Base-by-base conservation (phyloP, 2,329 filamentous ascomycete genomes). In the Aspergillus terreus region DNA sequence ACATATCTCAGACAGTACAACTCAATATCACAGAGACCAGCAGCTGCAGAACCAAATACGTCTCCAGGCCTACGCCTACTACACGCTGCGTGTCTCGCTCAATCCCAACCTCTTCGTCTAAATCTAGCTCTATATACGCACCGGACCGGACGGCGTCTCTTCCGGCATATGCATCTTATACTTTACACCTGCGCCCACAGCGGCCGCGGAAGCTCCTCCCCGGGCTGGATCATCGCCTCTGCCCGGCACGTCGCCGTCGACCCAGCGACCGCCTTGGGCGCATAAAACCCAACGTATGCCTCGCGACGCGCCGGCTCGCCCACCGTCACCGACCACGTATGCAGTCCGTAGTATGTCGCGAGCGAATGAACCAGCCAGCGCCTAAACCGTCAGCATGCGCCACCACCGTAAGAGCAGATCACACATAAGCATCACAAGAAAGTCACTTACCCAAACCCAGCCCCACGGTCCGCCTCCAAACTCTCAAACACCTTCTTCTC, bases 331-430 rank as follows among this genome's bases (percentile, higher is more conserved):
- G 88, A 92, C 76, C 85, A 90, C 17, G 92, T 96, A 54, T 85
- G 82, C 51, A 96, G 80, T 42, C 91, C 92, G 67, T 97, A 97
- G 70, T 97, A 97, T 38, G 87, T 83, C 9, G 90, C 92, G 57
- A 97, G 92, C 52, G 89, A 88, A 71, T 97, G 92, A 1, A 95
- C 90, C 49, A 97, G 82, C 88, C 92, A 97, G 57, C 92, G 88
- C 59, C 88, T 92, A 55, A 44, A 27, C 23, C 54, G 43, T 55
- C 43, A 47, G 30, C 27, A 23, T 50, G 6, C 23, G 40, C 19
- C 40, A 17, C 15, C 35, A 38, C 35, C 14, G 6, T n/a, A 7
- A 38, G 3, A 17, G 11, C 6, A 6, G 14, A 38, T 6, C 6
- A 6, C 6, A 4, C 35, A 38, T n/a, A 17, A 53, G 4, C 25